Evolutionary conservation across 2,329 filamentous ascomycete genomes (phyloP).

Genomic region (Fusarium sp.): DNA sequence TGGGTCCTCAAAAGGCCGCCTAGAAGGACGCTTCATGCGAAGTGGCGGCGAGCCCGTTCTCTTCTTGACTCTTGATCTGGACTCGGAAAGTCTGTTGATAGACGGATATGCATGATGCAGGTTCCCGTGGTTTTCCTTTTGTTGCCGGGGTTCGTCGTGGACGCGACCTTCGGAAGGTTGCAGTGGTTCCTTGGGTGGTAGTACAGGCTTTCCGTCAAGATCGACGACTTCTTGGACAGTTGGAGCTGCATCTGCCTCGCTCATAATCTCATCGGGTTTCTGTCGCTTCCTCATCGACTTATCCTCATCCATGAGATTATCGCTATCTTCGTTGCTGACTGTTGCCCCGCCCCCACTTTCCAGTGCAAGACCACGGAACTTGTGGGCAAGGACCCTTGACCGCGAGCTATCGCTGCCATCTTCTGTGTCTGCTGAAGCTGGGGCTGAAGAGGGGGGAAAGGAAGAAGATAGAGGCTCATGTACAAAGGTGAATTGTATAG

Average conservation of each 20-base stretch:
- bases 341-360: conserved; percentile 60
- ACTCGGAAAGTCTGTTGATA: conserved; percentile 54
- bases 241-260: conserved; percentile 41
- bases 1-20: conserved; percentile 37
- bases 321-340: conserved; percentile 43
- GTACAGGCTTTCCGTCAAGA: conserved; percentile 20
- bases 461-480: conserved; percentile 52
- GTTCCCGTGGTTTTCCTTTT: conserved; percentile 27
- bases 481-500: conserved; percentile 62
- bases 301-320: conserved; percentile 44
- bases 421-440: conserved; percentile 47
- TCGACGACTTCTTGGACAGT: conserved; percentile 11
- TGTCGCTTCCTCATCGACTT: conserved; percentile 54
- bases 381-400: conserved; percentile 60
- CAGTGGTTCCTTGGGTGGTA: conserved; percentile 3
- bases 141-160: conserved; percentile 12
- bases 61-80: conserved; percentile 52
- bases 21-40: conserved; percentile 43
- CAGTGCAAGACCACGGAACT: conserved; percentile 64
- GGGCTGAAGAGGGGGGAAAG: conserved; percentile 41
- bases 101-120: conserved; percentile 53
- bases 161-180: not conserved
- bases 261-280: conserved; percentile 50
- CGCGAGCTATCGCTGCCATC: conserved; percentile 66
- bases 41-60: conserved; percentile 56